These are phyloP conservation scores for Rhazya stricta DNA, from an alignment of 257 asterid species.

Conservation along the genomic window DNA sequence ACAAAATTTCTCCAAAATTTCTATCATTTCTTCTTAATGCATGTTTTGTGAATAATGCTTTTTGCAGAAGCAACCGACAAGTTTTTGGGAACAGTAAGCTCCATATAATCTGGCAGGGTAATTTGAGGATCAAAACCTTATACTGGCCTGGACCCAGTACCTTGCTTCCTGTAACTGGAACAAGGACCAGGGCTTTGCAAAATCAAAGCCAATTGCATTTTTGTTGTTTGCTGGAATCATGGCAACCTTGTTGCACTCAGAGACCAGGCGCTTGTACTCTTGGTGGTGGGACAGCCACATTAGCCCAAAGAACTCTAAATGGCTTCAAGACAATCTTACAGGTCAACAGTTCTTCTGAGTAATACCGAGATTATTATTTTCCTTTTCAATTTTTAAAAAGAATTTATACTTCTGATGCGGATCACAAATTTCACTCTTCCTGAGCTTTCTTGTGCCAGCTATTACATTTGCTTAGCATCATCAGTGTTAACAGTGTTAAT, in stretches of 20 bases:
- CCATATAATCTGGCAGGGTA: not conserved
- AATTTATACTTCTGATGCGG: not conserved
- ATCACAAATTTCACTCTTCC: not conserved
- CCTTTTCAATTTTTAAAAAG: too few species aligned
- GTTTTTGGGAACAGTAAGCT: not conserved
- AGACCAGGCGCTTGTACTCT: constrained; percentile 68
- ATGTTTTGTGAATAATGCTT: constrained; percentile 1
- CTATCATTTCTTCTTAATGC: not conserved
- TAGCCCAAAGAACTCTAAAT: constrained; percentile 90
- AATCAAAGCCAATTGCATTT: constrained; percentile 30
- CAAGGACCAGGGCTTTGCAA: constrained; percentile 25
- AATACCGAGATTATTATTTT: too few species aligned
- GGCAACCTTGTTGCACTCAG: constrained; percentile 57
- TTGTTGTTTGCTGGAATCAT: constrained; percentile 48
- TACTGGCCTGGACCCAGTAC: constrained; percentile 31
- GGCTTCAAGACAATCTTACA: constrained; percentile 94
- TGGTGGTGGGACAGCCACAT: constrained; percentile 99
- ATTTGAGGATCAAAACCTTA: constrained; percentile 5
- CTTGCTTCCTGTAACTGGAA: constrained; percentile 27
- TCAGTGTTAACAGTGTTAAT: too few species aligned
- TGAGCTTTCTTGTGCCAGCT: not conserved
- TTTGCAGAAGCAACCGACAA: constrained; percentile 2
- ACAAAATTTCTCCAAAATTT: not conserved
- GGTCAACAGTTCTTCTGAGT: constrained; percentile 34
- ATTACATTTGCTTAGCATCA: not conserved